Evolutionary conservation across 2,329 filamentous ascomycete species (phyloP).

Genomic region (Onygenales sp.): DNA sequence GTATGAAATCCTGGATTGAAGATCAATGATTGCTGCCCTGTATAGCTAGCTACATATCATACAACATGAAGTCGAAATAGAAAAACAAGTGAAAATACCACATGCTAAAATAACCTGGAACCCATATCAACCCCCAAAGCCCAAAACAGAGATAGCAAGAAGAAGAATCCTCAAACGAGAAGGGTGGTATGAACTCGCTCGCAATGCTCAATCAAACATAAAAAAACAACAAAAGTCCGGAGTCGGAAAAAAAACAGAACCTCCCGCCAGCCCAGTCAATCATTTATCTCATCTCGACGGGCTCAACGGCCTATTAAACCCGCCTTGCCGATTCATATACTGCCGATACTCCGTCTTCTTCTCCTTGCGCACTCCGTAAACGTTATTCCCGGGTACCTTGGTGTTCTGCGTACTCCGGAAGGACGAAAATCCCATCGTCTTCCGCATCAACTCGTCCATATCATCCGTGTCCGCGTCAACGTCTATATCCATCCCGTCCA

Average conservation of each 20-base stretch:
- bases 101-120: neutral
- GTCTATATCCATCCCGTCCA: constrained; percentile 16
- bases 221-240: neutral
- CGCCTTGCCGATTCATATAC: constrained; percentile 63
- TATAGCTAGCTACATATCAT: neutral
- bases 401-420: constrained; percentile 84
- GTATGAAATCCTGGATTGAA: too few relatives aligned
- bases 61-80: neutral
- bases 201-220: neutral
- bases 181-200: constrained; percentile 1
- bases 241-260: neutral
- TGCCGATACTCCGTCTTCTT: constrained; percentile 93
- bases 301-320: constrained; percentile 42
- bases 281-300: constrained; percentile 26
- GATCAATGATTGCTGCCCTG: neutral
- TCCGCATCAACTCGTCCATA: constrained; percentile 65
- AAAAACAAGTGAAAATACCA: neutral
- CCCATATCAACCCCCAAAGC: neutral
- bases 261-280: too few relatives aligned
- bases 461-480: constrained; percentile 38
- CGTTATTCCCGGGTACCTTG: constrained; percentile 79
- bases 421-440: constrained; percentile 80
- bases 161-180: neutral
- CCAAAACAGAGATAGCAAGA: neutral
- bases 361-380: constrained; percentile 74